A percentile compares a stretch with the other conserved stretches of the same genome.
phyloP scores from a whole-genome alignment of 495 filamentous ascomycete genomes.

The Xylaria palmicola region DNA sequence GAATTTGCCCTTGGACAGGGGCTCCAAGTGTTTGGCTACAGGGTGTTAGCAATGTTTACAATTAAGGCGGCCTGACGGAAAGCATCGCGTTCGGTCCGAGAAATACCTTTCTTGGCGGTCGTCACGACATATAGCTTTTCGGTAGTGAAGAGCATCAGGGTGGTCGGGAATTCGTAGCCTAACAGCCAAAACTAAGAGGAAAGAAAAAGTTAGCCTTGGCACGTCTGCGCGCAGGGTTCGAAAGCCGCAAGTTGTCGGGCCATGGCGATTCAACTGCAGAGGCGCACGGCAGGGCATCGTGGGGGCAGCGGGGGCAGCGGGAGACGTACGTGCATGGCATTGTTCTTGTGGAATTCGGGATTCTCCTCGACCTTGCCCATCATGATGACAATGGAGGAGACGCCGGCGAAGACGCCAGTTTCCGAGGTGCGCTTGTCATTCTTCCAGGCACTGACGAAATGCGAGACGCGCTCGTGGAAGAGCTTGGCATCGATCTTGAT shows the following conservation, averaged over 20 bases:
- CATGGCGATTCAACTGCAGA: too few relatives aligned
- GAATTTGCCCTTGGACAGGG: conserved; percentile 86
- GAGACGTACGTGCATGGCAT: conserved; percentile 83
- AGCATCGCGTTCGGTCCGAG: neutral
- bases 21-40: conserved; percentile 87
- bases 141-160: conserved; percentile 84
- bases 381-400: conserved; percentile 77
- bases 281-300: too few relatives aligned
- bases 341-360: conserved; percentile 84
- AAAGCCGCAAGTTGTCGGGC: neutral
- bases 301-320: neutral
- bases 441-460: conserved; percentile 90
- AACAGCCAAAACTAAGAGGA: conserved; percentile 86
- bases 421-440: conserved; percentile 82
- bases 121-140: conserved; percentile 89
- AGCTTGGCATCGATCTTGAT: conserved; percentile 87
- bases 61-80: neutral
- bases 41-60: neutral
- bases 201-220: conserved; percentile 10
- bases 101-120: conserved; percentile 89
- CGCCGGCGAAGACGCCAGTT: conserved; percentile 73
- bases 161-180: conserved; percentile 97
- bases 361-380: conserved; percentile 93
- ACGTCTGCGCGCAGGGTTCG: neutral
- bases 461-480: conserved; percentile 89